Evolutionary conservation across 352 stramenopile species (phyloP).

Genomic region (Phytophthora citrophthora): DNA sequence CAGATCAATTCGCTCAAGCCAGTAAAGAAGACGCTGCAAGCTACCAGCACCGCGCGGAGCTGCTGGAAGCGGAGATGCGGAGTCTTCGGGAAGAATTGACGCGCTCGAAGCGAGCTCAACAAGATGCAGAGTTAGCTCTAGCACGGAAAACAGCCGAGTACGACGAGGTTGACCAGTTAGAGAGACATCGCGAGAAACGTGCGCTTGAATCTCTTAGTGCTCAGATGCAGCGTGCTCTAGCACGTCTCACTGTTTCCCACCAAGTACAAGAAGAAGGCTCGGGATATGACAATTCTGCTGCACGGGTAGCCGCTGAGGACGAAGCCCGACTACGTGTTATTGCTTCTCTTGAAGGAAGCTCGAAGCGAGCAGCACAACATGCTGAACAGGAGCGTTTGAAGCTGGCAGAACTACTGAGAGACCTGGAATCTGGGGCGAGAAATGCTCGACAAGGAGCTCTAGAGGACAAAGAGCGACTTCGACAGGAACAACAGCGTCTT

Average conservation of each 20-base stretch:
- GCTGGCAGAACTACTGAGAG: conserved; percentile 52
- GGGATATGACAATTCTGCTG: conserved; percentile 37
- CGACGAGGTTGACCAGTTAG: conserved; percentile 45
- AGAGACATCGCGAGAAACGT: conserved; percentile 45
- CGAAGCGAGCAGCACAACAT: conserved; percentile 54
- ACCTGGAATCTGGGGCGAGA: conserved; percentile 60
- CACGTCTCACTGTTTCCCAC: conserved; percentile 55
- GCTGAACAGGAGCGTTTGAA: conserved; percentile 70
- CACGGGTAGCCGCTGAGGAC: conserved; percentile 46
- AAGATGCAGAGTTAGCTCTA: conserved; percentile 26
- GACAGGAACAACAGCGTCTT: conserved; percentile 72
- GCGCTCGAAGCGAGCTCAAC: conserved; percentile 22
- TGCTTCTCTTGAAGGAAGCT: conserved; percentile 63
- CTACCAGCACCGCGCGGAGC: conserved; percentile 24
- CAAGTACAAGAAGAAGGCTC: conserved; percentile 47
- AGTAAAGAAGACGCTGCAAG: conserved; percentile 21
- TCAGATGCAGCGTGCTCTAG: conserved; percentile 64
- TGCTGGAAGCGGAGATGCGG: conserved; percentile 24
- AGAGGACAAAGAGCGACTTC: conserved; percentile 78
- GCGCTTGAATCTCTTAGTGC: conserved; percentile 57
- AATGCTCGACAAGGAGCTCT: conserved; percentile 61
- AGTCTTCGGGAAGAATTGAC: conserved; percentile 27
- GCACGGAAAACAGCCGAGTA: conserved; percentile 31
- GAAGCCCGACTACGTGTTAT: conserved; percentile 68
- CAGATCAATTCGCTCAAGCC: conserved; percentile 18